Conservation (phyloP, 108 stramenopile species). For the Craspedostauros australis region DNA sequence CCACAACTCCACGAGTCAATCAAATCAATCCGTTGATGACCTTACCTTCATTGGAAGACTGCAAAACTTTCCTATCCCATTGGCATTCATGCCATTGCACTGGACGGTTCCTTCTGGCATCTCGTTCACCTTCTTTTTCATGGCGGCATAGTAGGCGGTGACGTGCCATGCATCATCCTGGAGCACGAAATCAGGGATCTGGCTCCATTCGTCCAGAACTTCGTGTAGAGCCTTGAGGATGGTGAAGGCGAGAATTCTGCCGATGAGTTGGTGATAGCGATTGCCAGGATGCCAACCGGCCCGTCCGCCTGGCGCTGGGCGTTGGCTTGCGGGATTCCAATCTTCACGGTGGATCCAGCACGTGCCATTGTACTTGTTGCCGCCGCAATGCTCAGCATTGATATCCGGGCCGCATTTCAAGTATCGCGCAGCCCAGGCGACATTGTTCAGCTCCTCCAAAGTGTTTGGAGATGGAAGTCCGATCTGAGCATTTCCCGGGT, state of each 20-base stretch:
- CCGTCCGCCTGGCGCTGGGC: slow-evolving; percentile 10
- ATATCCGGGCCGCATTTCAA: slow-evolving; percentile 38
- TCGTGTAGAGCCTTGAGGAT: slow-evolving; percentile 48
- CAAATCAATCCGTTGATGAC: background rate
- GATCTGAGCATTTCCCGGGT: slow-evolving; percentile 25
- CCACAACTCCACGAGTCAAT: no score
- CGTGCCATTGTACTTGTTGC: slow-evolving; percentile 34
- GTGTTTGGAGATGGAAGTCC: slow-evolving; percentile 34
- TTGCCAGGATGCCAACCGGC: slow-evolving; percentile 58
- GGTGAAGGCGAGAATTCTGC: slow-evolving; percentile 44
- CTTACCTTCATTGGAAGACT: slow-evolving; percentile 35
- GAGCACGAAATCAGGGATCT: slow-evolving; percentile 16
- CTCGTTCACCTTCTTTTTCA: slow-evolving; percentile 7
- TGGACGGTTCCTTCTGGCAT: slow-evolving; percentile 13
- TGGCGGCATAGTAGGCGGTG: slow-evolving; percentile 28
- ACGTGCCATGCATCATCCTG: slow-evolving; percentile 53
- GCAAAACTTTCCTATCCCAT: slow-evolving; percentile 36
- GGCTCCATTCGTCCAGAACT: slow-evolving; percentile 45
- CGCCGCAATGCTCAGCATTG: slow-evolving; percentile 22
- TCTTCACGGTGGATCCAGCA: slow-evolving; percentile 64
- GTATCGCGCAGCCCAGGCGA: slow-evolving; percentile 50
- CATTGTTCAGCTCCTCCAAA: slow-evolving; percentile 1
- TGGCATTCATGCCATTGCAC: slow-evolving; percentile 21
- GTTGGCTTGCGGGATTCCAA: slow-evolving; percentile 35
- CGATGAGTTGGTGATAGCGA: slow-evolving; percentile 51